phyloP scores from a whole-genome alignment of 352 stramenopile genomes.

The Pythium plurisporium region DNA sequence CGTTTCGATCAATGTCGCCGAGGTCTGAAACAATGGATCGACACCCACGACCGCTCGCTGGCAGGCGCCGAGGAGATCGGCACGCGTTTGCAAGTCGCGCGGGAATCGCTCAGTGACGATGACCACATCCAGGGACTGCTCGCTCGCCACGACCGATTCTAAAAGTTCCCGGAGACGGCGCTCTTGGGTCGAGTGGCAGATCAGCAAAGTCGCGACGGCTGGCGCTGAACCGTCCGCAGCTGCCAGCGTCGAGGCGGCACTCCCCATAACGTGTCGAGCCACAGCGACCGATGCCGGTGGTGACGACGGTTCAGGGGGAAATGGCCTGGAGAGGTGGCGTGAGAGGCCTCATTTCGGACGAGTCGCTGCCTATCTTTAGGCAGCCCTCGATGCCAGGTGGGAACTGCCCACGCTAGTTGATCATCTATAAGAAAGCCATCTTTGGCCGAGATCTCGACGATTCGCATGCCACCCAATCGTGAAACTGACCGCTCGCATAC shows the following conservation, averaged over 20 bases:
- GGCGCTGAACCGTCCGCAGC: background rate
- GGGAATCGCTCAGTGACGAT: constrained; percentile 39
- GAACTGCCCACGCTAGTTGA: too few relatives aligned
- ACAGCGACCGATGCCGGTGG: too few relatives aligned
- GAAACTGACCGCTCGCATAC: too few relatives aligned
- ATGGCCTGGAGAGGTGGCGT: too few relatives aligned
- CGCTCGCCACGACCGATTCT: background rate
- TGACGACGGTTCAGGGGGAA: too few relatives aligned
- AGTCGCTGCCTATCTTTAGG: too few relatives aligned
- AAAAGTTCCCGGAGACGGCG: constrained; percentile 10
- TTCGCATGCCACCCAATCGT: too few relatives aligned
- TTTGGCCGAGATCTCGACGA: too few relatives aligned
- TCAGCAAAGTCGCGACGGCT: constrained; percentile 12
- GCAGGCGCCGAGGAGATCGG: constrained; percentile 22
- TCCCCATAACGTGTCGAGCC: too few relatives aligned
- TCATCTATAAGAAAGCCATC: too few relatives aligned
- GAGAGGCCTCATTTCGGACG: too few relatives aligned
- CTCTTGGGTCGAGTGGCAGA: constrained; percentile 28
- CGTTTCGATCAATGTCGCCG: constrained; percentile 30
- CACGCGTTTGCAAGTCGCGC: constrained; percentile 27
- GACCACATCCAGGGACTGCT: constrained; percentile 11
- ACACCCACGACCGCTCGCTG: constrained; percentile 37
- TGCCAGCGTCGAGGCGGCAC: constrained; percentile 19
- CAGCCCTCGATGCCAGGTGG: too few relatives aligned
- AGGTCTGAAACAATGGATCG: constrained; percentile 35